These are phyloP conservation scores for Podospora anserina DNA, from an alignment of 495 filamentous ascomycete genomes.

Conservation along the genomic window DNA sequence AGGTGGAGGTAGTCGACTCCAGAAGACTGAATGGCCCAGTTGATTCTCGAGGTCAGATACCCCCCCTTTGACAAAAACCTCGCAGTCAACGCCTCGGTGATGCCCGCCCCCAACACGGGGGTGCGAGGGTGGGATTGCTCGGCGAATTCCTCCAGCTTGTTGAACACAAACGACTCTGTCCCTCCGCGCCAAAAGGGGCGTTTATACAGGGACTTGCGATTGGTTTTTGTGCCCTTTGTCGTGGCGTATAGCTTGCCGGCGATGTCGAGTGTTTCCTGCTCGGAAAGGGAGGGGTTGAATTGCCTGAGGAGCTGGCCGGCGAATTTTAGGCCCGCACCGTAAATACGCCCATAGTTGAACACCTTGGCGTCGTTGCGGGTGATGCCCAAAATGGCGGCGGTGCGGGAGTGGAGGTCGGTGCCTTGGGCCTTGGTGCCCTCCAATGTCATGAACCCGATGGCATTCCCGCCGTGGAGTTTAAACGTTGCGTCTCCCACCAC, in stretches of 20 bases:
- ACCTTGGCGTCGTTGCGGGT: slow-evolving; percentile 93
- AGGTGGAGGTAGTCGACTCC: slow-evolving; percentile 98
- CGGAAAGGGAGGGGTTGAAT: slow-evolving; percentile 82
- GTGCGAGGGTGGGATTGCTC: slow-evolving; percentile 89
- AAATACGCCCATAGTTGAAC: slow-evolving; percentile 98
- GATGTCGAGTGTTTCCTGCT: slow-evolving; percentile 68
- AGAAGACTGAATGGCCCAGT: slow-evolving; percentile 98
- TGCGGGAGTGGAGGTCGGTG: slow-evolving; percentile 93
- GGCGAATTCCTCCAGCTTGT: slow-evolving; percentile 93
- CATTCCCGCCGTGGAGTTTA: slow-evolving; percentile 89
- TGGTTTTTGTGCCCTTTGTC: slow-evolving; percentile 82
- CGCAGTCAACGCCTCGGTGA: slow-evolving; percentile 89
- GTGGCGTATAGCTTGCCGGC: slow-evolving; percentile 78
- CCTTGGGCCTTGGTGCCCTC: slow-evolving; percentile 92
- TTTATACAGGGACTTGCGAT: slow-evolving; percentile 63
- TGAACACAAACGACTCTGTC: slow-evolving; percentile 97
- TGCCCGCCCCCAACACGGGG: slow-evolving; percentile 91
- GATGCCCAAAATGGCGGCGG: slow-evolving; percentile 86
- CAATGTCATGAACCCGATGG: slow-evolving; percentile 97
- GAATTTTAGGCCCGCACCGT: slow-evolving; percentile 92
- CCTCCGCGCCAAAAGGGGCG: slow-evolving; percentile 91
- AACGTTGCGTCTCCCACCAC: slow-evolving; percentile 94
- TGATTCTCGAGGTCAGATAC: slow-evolving; percentile 94
- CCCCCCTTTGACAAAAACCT: slow-evolving; percentile 83
- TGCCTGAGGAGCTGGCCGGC: slow-evolving; percentile 84